A percentile compares a stretch with the other conserved stretches of the same genome.
Conservation (phyloP, 495 filamentous ascomycete genomes). For the Poronia punctata region DNA sequence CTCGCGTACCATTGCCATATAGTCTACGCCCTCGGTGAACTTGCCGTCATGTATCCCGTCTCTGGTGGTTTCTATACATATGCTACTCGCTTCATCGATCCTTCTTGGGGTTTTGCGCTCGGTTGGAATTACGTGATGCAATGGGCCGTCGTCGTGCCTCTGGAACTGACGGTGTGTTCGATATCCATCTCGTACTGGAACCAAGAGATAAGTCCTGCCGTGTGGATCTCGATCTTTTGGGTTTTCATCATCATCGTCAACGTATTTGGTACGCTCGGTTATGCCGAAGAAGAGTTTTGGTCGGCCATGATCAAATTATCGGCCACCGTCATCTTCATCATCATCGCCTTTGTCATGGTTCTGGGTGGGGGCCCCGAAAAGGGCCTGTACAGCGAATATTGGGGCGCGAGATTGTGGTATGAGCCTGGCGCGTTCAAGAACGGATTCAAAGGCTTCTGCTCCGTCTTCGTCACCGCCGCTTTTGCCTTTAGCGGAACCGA, state of each 20-base stretch:
- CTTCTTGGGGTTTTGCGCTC: constrained; percentile 81
- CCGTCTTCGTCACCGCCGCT: constrained; percentile 66
- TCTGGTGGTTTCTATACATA: constrained; percentile 55
- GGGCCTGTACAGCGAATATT: constrained; percentile 43
- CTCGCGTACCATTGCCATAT: not conserved
- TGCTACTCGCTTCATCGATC: constrained; percentile 67
- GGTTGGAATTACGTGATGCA: constrained; percentile 71
- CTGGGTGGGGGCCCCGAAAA: constrained; percentile 55
- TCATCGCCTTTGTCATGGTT: constrained; percentile 63
- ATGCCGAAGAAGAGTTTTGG: constrained; percentile 61
- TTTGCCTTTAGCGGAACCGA: constrained; percentile 71
- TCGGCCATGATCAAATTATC: constrained; percentile 48
- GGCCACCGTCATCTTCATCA: constrained; percentile 63
- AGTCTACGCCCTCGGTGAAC: constrained; percentile 67
- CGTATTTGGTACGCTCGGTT: constrained; percentile 65
- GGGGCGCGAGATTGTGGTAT: constrained; percentile 57
- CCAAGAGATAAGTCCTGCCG: constrained; percentile 43
- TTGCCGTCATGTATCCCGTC: constrained; percentile 67
- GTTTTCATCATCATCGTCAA: constrained; percentile 54
- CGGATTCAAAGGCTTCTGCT: constrained; percentile 65
- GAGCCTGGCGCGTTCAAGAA: constrained; percentile 66
- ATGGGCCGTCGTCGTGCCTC: constrained; percentile 53
- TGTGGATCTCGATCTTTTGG: constrained; percentile 59
- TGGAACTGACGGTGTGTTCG: constrained; percentile 48
- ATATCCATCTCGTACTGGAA: constrained; percentile 54